These are phyloP conservation scores for Gossypium trilobum DNA, from an alignment of 441 rosid genomes.

Conservation along the genomic window DNA sequence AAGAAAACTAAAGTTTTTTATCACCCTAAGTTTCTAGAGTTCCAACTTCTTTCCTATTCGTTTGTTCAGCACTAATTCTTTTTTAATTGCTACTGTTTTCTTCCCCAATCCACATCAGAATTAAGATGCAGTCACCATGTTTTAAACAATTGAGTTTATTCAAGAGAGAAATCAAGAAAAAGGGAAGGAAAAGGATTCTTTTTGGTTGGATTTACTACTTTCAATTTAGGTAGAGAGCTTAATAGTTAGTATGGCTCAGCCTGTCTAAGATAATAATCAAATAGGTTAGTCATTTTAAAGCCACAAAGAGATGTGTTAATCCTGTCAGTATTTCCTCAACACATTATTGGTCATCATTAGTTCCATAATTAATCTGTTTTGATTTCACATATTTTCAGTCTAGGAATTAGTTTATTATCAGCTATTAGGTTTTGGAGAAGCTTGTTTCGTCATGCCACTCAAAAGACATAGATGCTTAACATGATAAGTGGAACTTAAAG, in stretches of 20 bases:
- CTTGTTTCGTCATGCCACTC: background rate
- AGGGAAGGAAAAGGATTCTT: background rate
- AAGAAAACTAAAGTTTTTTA: background rate
- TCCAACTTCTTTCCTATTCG: background rate
- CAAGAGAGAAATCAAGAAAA: background rate
- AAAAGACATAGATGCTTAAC: background rate
- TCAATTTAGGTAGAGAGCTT: background rate
- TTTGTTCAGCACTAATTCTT: background rate
- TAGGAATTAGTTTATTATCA: background rate
- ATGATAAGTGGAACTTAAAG: background rate
- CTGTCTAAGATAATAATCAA: background rate
- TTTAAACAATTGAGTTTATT: background rate
- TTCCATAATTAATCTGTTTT: background rate
- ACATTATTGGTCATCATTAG: background rate
- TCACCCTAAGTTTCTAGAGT: background rate
- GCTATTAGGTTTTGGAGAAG: background rate
- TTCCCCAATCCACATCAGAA: background rate
- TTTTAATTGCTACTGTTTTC: background rate
- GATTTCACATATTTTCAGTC: background rate
- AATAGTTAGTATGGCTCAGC: background rate
- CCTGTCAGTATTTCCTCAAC: background rate
- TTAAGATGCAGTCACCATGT: background rate
- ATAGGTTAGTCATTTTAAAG: background rate
- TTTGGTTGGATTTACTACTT: background rate
- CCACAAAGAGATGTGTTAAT: background rate